These are phyloP conservation scores for Globisporangium okanoganense DNA, from an alignment of 352 stramenopile species.

Conservation along the genomic window DNA sequence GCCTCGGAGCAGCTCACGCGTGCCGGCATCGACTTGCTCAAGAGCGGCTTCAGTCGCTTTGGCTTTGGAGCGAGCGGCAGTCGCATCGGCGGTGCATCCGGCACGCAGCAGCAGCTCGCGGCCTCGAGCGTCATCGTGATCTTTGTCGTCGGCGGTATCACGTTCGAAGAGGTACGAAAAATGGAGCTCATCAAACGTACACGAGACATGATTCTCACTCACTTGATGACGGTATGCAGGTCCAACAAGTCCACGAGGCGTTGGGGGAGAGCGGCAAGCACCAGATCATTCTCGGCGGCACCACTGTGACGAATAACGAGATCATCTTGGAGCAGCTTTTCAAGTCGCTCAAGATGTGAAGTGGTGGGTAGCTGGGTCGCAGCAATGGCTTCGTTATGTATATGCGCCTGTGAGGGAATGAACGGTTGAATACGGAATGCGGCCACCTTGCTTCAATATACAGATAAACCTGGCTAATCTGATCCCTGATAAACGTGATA, in stretches of 20 bases:
- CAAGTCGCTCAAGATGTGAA: slow-evolving; percentile 12
- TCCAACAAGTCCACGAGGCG: slow-evolving; percentile 64
- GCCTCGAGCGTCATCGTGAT: slow-evolving; percentile 47
- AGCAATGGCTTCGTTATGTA: background rate
- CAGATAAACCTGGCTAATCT: background rate
- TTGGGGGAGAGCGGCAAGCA: slow-evolving; percentile 40
- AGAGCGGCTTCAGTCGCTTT: slow-evolving; percentile 81
- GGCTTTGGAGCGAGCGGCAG: slow-evolving; percentile 40
- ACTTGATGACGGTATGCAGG: slow-evolving; percentile 19
- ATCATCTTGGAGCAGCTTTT: slow-evolving; percentile 63
- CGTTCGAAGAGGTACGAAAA: slow-evolving; percentile 58
- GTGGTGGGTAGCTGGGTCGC: background rate
- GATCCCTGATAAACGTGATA: slow-evolving; percentile 1
- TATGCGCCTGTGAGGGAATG: background rate
- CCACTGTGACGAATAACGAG: slow-evolving; percentile 67
- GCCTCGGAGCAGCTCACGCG: slow-evolving; percentile 73
- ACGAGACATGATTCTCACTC: background rate
- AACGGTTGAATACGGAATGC: background rate
- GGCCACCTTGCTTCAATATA: background rate
- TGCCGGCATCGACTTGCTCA: slow-evolving; percentile 74
- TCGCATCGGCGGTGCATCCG: slow-evolving; percentile 7
- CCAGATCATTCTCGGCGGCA: slow-evolving; percentile 70
- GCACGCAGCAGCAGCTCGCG: slow-evolving; percentile 25
- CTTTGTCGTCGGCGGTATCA: slow-evolving; percentile 78
- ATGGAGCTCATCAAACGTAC: background rate